phyloP scores from a whole-genome alignment of 2,329 filamentous ascomycete genomes.

The Phaeosphaeriaceae sp. region DNA sequence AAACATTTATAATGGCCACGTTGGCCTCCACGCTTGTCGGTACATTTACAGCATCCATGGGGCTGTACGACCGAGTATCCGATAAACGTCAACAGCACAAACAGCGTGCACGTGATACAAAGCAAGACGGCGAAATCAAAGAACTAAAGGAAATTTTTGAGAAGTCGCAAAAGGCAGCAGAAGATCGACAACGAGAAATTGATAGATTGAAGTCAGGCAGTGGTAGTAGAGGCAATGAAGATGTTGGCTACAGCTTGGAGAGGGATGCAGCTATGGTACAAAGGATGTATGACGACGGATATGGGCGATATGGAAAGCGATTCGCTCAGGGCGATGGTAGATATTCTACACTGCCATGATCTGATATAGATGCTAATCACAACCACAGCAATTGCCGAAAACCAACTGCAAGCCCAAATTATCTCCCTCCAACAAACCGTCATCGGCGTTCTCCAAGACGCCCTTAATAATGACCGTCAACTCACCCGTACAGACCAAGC shows the following conservation, averaged over 20 bases:
- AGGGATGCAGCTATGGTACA: slow-evolving; percentile 44
- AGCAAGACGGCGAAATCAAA: slow-evolving; percentile 45
- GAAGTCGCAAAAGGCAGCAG: slow-evolving; percentile 31
- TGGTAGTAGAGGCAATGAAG: slow-evolving; percentile 26
- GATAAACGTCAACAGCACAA: slow-evolving; percentile 46
- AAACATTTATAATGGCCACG: slow-evolving; percentile 55
- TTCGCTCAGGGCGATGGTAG: slow-evolving; percentile 51
- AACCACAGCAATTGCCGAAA: slow-evolving; percentile 48
- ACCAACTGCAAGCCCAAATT: slow-evolving; percentile 52
- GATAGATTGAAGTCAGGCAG: slow-evolving; percentile 25
- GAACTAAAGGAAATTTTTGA: slow-evolving; percentile 41
- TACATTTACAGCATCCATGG: slow-evolving; percentile 53
- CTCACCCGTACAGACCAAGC: slow-evolving; percentile 49
- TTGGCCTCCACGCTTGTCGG: slow-evolving; percentile 53
- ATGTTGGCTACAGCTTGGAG: slow-evolving; percentile 41
- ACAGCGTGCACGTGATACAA: slow-evolving; percentile 47
- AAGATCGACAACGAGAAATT: slow-evolving; percentile 32
- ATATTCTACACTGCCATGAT: slow-evolving; percentile 10
- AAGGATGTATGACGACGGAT: slow-evolving; percentile 47
- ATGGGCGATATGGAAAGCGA: slow-evolving; percentile 41
- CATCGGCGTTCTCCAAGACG: slow-evolving; percentile 53
- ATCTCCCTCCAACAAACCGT: slow-evolving; percentile 53
- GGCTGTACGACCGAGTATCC: slow-evolving; percentile 51
- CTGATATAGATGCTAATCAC: slow-evolving; percentile 5
- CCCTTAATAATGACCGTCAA: slow-evolving; percentile 49